Conservation (phyloP, 1,284 basidiomycete species). For the Sphaerobolus stellatus region DNA sequence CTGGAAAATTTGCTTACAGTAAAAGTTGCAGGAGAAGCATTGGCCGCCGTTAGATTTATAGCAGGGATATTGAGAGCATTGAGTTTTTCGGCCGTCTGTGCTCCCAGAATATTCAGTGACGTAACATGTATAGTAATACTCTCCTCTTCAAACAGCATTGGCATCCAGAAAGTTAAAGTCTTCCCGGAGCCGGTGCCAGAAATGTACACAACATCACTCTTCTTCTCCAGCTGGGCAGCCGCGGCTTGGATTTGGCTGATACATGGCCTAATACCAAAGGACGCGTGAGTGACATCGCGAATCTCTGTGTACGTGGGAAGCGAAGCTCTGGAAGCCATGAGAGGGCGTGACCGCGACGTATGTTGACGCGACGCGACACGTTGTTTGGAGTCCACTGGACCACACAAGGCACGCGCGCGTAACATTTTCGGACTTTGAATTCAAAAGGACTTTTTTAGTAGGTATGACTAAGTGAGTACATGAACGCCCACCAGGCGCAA, state of each 20-base stretch:
- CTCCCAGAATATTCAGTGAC: constrained; percentile 20
- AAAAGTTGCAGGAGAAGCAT: constrained; percentile 6
- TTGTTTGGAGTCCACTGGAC: no score
- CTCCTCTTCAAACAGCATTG: constrained; percentile 20
- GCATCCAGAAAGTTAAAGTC: constrained; percentile 30
- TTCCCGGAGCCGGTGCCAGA: constrained; percentile 29
- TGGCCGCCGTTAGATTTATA: constrained; percentile 11
- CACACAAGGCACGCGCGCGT: no score
- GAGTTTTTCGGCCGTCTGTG: constrained; percentile 15
- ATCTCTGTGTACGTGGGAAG: background rate
- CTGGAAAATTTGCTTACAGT: constrained; percentile 9
- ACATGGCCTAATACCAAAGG: background rate
- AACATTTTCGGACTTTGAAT: no score
- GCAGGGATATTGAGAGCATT: constrained; percentile 11
- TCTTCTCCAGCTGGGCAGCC: constrained; percentile 20
- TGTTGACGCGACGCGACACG: no score
- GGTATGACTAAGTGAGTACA: no score
- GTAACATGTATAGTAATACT: constrained; percentile 16
- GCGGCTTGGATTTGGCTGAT: no score
- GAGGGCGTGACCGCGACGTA: background rate
- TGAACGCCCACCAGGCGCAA: no score
- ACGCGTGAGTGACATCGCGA: background rate
- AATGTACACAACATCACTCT: constrained; percentile 24
- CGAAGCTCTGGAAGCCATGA: background rate
- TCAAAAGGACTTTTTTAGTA: no score